Evolutionary conservation across 257 asterid genomes (phyloP).

Genomic region (Henckelia pumila): DNA sequence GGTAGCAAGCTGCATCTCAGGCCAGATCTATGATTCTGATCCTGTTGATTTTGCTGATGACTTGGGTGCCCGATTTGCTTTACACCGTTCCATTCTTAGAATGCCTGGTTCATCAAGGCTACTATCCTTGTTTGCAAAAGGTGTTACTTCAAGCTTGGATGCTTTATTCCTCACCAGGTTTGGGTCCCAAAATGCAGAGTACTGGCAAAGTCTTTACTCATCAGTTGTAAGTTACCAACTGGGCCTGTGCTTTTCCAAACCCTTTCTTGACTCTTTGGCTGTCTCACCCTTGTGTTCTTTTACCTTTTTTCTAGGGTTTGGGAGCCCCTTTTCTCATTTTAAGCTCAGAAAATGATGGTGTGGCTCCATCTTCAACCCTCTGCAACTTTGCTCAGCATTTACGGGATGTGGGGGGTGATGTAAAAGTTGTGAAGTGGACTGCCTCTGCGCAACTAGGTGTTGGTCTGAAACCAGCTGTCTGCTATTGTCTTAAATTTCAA

Average conservation of each 20-base stretch:
- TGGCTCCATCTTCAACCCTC: slow-evolving; percentile 51
- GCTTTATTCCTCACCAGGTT: slow-evolving; percentile 84
- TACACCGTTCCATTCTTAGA: slow-evolving; percentile 54
- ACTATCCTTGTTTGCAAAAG: slow-evolving; percentile 62
- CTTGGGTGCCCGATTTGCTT: slow-evolving; percentile 74
- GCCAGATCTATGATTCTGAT: slow-evolving; percentile 89
- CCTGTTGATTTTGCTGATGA: slow-evolving; percentile 71
- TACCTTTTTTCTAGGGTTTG: slow-evolving; percentile 44
- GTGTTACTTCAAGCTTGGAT: slow-evolving; percentile 73
- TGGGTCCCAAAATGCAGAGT: slow-evolving; percentile 69
- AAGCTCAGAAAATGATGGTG: slow-evolving; percentile 66
- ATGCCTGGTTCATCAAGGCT: slow-evolving; percentile 80
- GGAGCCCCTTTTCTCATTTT: slow-evolving; percentile 74
- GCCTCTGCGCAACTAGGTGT: slow-evolving; percentile 49
- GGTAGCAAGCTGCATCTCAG: slow-evolving; percentile 73
- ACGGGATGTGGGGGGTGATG: slow-evolving; percentile 65
- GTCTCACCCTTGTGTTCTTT: slow-evolving; percentile 15
- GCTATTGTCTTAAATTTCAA: not conserved
- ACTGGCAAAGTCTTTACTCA: slow-evolving; percentile 77
- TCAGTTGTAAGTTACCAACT: slow-evolving; percentile 63
- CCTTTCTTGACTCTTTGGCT: slow-evolving; percentile 6
- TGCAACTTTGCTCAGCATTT: slow-evolving; percentile 54
- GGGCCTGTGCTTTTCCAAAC: slow-evolving; percentile 10
- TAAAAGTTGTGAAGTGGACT: slow-evolving; percentile 52
- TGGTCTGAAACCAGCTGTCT: slow-evolving; percentile 25